phyloP scores from a whole-genome alignment of 495 filamentous ascomycete genomes.

The Xylaria venustula region DNA sequence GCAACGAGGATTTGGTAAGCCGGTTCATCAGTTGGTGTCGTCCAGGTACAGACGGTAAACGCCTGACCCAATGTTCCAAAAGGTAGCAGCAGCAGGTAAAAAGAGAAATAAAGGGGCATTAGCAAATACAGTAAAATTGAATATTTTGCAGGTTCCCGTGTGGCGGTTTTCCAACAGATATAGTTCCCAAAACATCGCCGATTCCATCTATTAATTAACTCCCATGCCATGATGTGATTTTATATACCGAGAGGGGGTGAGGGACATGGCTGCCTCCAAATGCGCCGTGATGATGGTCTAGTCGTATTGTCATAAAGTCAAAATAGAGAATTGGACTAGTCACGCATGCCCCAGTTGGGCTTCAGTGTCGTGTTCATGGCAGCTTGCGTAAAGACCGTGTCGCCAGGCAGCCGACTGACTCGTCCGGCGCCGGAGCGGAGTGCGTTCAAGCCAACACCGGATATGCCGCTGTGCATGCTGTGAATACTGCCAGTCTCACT shows the following conservation, averaged over 20 bases:
- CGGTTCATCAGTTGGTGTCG: slow-evolving; percentile 7
- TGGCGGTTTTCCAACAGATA: slow-evolving; percentile 5
- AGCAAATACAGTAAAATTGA: slow-evolving; percentile 14
- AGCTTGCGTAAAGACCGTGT: slow-evolving; percentile 77
- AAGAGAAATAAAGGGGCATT: slow-evolving; percentile 13
- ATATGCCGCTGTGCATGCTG: slow-evolving; percentile 80
- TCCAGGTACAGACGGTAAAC: neutral
- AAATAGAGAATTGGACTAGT: slow-evolving; percentile 6
- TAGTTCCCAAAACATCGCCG: slow-evolving; percentile 4
- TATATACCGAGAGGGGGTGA: slow-evolving; percentile 5
- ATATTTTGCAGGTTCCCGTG: neutral
- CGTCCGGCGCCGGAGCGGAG: slow-evolving; percentile 89
- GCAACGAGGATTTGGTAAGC: neutral
- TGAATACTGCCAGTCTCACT: slow-evolving; percentile 91
- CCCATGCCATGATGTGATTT: slow-evolving; percentile 15
- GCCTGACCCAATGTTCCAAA: neutral
- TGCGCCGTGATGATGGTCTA: slow-evolving; percentile 9
- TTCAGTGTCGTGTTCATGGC: slow-evolving; percentile 68
- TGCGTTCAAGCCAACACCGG: slow-evolving; percentile 65
- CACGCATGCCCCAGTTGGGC: slow-evolving; percentile 73
- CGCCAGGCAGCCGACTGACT: slow-evolving; percentile 79
- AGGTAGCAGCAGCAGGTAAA: neutral
- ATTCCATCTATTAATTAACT: slow-evolving; percentile 18
- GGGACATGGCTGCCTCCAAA: slow-evolving; percentile 2
- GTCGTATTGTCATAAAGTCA: slow-evolving; percentile 15